Base-by-base conservation (phyloP, 495 filamentous ascomycete genomes). In the Cercophora scortea region DNA sequence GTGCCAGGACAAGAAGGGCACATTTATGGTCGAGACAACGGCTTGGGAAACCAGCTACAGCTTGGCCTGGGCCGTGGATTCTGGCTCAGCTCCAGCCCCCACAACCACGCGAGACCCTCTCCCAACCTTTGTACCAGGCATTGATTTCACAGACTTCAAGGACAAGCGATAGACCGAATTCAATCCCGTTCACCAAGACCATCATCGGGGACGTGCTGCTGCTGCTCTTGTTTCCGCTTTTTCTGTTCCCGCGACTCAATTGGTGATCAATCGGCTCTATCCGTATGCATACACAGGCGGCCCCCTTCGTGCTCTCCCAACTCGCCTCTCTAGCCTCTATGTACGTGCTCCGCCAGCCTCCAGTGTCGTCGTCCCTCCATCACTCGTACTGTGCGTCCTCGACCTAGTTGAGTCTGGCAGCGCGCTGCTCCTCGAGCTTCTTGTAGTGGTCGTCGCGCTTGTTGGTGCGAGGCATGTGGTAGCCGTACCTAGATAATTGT, bases 11-110 rank as follows among this genome's bases (percentile, higher is more conserved):
- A 83, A 78, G 50, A 73, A 77, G 8, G 72, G 72, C 13, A 69
- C 18, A 15, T 81, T 92, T 65, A 86, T 77, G 55, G 86, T 90
- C 9, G 90, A 95, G 68, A 94, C 89, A 19, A 94, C 89, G 18
- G 71, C 78, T 45, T 92, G 87, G 86, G 88, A 93, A 63, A 69
- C 63, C 45, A 60, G 25, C 25, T 25, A 25, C 25, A 25, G 2
- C 25, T 25, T 25, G 25, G 35, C 51, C 6, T 35, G 41, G 9
- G 36, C 42, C 13, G 38, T 11, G 39, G 7, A 8, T 15, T n/a
- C 48, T 1, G 15, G 34, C 12, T 2, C 47, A 17, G 18, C 47
- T 15, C 8, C 33, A 19, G 45, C 15, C 48, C 32, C 38, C 36
- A 41, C 18, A 38, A 19, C 43, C 43, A 45, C 13, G 25, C 25